phyloP scores from a whole-genome alignment of 306 rosid species.

The Styphnolobium japonicum region DNA sequence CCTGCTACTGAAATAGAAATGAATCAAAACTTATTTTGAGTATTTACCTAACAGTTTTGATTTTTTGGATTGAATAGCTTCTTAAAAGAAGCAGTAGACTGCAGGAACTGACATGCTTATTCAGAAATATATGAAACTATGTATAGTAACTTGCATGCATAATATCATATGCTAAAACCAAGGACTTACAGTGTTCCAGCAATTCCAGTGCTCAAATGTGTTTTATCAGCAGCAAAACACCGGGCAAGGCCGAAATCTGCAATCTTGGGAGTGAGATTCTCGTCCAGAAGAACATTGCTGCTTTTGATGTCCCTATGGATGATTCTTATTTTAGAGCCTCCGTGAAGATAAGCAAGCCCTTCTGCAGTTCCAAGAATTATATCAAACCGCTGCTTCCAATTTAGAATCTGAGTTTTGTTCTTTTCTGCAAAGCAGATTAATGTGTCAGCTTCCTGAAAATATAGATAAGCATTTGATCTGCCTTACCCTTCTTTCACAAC shows the following conservation, averaged over 20 bases:
- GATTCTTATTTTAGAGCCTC: constrained; percentile 60
- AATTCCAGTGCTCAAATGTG: constrained; percentile 86
- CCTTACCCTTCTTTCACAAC: neutral
- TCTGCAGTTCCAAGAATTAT: constrained; percentile 78
- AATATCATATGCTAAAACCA: neutral
- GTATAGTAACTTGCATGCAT: neutral
- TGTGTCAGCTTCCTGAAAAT: neutral
- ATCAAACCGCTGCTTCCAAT: constrained; percentile 66
- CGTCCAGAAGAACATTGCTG: constrained; percentile 85
- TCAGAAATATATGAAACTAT: neutral
- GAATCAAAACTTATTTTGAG: neutral
- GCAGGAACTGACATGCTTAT: neutral
- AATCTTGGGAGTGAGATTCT: constrained; percentile 68
- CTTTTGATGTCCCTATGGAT: constrained; percentile 91
- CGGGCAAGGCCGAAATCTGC: constrained; percentile 92
- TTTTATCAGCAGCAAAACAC: constrained; percentile 65
- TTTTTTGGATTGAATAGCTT: neutral
- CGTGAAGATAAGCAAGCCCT: constrained; percentile 88
- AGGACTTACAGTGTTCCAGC: constrained; percentile 89
- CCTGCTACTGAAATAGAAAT: neutral
- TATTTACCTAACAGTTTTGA: neutral
- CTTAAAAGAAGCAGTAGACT: neutral
- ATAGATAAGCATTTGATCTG: neutral
- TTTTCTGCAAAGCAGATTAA: constrained; percentile 46
- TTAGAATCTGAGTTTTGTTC: constrained; percentile 56